phyloP scores from a whole-genome alignment of 2,329 filamentous ascomycete species.

The Colletotrichum ledebouriae region DNA sequence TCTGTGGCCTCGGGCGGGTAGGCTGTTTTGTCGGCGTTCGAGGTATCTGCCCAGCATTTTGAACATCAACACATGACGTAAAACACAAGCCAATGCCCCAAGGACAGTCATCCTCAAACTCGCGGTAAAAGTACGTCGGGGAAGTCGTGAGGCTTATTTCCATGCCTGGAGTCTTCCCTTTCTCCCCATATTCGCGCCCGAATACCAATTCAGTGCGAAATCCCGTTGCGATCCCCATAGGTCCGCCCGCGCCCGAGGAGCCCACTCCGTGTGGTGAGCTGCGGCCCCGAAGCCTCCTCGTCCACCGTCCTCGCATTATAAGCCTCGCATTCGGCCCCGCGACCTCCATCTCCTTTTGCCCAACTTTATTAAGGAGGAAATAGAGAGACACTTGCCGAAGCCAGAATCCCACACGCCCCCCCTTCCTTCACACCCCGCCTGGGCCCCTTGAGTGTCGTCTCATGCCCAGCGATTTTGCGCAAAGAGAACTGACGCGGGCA shows the following conservation, averaged over 20 bases:
- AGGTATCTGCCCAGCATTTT: background rate
- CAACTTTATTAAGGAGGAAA: background rate
- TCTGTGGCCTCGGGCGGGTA: background rate
- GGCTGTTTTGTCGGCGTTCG: conserved; percentile 22
- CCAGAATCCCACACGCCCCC: background rate
- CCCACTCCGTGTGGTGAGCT: conserved; percentile 1
- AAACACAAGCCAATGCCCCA: background rate
- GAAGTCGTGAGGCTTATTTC: conserved; percentile 9
- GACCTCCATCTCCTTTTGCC: background rate
- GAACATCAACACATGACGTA: background rate
- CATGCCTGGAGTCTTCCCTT: no score
- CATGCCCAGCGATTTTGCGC: conserved; percentile 17
- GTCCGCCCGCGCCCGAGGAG: conserved; percentile 16
- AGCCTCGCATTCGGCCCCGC: conserved; percentile 24
- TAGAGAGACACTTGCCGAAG: background rate
- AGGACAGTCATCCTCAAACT: background rate
- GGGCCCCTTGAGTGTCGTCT: conserved; percentile 13
- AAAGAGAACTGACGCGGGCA: conserved; percentile 15
- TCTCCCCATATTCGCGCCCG: conserved; percentile 1
- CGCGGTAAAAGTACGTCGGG: background rate
- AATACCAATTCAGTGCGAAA: conserved; percentile 16
- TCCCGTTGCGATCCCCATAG: conserved; percentile 2
- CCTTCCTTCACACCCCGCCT: no score
- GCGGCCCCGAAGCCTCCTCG: conserved; percentile 10
- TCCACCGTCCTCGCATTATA: background rate